A percentile compares a stretch with the other conserved stretches of the same genome.
Conservation (phyloP, 2,329 filamentous ascomycete genomes). For the Bisporella sp. region DNA sequence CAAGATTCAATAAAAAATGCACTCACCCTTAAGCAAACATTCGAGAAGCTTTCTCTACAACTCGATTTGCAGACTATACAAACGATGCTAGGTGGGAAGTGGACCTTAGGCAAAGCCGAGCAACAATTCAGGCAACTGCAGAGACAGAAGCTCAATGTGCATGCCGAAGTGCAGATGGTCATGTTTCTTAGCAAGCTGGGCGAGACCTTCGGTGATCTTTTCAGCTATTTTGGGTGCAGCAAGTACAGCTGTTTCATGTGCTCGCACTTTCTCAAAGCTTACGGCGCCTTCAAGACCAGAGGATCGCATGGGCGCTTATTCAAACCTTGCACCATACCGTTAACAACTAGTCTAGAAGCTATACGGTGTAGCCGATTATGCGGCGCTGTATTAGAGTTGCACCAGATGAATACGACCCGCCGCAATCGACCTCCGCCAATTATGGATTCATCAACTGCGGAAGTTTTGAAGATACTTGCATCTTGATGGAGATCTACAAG, state of each 20-base stretch:
- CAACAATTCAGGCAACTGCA: neutral
- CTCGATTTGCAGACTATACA: neutral
- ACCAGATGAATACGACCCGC: constrained; percentile 13
- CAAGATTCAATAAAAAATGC: no score
- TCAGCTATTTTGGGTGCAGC: constrained; percentile 8
- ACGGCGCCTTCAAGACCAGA: constrained; percentile 4
- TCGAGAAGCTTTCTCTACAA: neutral
- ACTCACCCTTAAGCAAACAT: neutral
- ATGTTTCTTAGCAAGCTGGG: neutral
- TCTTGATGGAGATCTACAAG: constrained; percentile 23
- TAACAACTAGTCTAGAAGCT: neutral
- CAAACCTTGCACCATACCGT: neutral
- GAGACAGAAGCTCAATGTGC: neutral
- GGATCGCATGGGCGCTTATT: constrained; percentile 7
- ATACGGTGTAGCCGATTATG: no score
- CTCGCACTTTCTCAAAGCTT: constrained; percentile 1
- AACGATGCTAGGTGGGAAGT: neutral
- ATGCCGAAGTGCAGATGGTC: constrained; percentile 5
- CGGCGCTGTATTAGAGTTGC: no score
- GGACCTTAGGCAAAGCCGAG: neutral
- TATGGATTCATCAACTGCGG: constrained; percentile 26
- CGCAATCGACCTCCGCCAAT: constrained; percentile 10
- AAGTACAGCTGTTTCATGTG: constrained; percentile 9
- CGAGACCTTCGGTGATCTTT: neutral
- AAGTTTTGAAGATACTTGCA: constrained; percentile 22